phyloP scores from a whole-genome alignment of 2,329 filamentous ascomycete species.

The Fusarium continuum region DNA sequence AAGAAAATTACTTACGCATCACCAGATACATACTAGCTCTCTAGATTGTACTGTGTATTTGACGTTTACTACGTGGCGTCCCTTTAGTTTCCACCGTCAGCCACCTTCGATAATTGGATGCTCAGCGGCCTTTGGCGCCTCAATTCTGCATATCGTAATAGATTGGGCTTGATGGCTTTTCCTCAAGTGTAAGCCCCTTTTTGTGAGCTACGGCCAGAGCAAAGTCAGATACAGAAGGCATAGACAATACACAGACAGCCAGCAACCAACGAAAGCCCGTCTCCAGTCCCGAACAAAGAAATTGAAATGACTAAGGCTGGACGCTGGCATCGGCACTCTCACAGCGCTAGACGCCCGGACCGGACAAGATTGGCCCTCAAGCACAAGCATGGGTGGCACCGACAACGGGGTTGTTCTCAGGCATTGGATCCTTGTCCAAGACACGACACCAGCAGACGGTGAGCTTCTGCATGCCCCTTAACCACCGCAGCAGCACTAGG shows the following conservation, averaged over 20 bases:
- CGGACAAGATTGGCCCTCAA: slow-evolving; percentile 17
- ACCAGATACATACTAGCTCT: neutral
- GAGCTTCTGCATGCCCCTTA: slow-evolving; percentile 45
- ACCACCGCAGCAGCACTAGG: slow-evolving; percentile 39
- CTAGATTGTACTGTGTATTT: slow-evolving; percentile 6
- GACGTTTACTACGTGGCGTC: slow-evolving; percentile 1
- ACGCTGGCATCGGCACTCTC: slow-evolving; percentile 36
- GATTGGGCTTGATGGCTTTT: slow-evolving; percentile 1
- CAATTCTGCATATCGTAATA: slow-evolving; percentile 23
- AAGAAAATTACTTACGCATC: slow-evolving; percentile 6
- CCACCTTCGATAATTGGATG: neutral
- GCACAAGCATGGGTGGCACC: slow-evolving; percentile 41
- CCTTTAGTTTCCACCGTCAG: slow-evolving; percentile 9
- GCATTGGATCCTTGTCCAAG: slow-evolving; percentile 36
- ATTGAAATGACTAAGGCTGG: neutral
- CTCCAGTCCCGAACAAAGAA: slow-evolving; percentile 1
- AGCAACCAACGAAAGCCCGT: neutral
- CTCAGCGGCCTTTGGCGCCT: slow-evolving; percentile 4
- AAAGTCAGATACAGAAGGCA: too few relatives aligned
- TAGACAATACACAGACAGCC: too few relatives aligned
- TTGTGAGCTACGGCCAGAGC: slow-evolving; percentile 1
- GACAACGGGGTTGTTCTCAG: slow-evolving; percentile 40
- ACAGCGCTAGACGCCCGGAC: slow-evolving; percentile 30
- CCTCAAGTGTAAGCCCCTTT: slow-evolving; percentile 8
- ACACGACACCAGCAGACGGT: slow-evolving; percentile 29